These are phyloP conservation scores for Chaetomidium leptoderma DNA, from an alignment of 495 filamentous ascomycete genomes.

Conservation along the genomic window DNA sequence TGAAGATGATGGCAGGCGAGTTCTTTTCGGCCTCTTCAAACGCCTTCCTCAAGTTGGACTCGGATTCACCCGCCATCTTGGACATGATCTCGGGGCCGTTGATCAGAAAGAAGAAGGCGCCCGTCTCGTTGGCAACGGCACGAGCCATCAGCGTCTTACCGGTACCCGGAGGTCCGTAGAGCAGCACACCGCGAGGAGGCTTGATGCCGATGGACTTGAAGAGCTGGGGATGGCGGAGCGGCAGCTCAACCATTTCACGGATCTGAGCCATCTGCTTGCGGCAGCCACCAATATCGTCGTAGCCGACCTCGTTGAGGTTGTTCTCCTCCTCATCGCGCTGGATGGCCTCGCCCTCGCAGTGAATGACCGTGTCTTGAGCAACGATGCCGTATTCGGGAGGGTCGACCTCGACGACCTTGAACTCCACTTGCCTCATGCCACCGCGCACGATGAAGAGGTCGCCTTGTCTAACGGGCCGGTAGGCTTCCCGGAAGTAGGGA, in stretches of 20 bases:
- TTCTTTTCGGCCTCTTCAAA: slow-evolving; percentile 99
- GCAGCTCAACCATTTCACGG: slow-evolving; percentile 95
- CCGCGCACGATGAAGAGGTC: slow-evolving; percentile 95
- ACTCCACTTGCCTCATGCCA: slow-evolving; percentile 98
- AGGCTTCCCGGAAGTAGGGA: slow-evolving; percentile 98
- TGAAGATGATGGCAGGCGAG: slow-evolving; percentile 98
- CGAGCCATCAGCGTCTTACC: slow-evolving; percentile 99
- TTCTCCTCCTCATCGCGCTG: slow-evolving; percentile 98
- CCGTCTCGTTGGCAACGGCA: slow-evolving; percentile 97
- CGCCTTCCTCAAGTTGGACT: slow-evolving; percentile 94
- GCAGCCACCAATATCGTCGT: slow-evolving; percentile 99
- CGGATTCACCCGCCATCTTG: slow-evolving; percentile 98
- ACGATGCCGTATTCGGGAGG: slow-evolving; percentile 98
- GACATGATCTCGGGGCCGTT: slow-evolving; percentile 99
- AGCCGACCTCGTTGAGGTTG: slow-evolving; percentile 97
- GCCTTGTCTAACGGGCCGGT: slow-evolving; percentile 91
- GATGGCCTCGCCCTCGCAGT: slow-evolving; percentile 97
- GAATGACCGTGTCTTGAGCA: slow-evolving; percentile 96
- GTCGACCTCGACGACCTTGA: slow-evolving; percentile 98
- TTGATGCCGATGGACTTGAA: slow-evolving; percentile 99
- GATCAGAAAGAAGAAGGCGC: slow-evolving; percentile 98
- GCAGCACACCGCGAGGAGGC: slow-evolving; percentile 94
- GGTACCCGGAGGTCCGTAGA: slow-evolving; percentile 96
- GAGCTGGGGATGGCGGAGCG: slow-evolving; percentile 91
- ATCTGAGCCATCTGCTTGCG: slow-evolving; percentile 99